Base-by-base conservation (phyloP, 23 red algal species). In the Gracilaria domingensis region DNA sequence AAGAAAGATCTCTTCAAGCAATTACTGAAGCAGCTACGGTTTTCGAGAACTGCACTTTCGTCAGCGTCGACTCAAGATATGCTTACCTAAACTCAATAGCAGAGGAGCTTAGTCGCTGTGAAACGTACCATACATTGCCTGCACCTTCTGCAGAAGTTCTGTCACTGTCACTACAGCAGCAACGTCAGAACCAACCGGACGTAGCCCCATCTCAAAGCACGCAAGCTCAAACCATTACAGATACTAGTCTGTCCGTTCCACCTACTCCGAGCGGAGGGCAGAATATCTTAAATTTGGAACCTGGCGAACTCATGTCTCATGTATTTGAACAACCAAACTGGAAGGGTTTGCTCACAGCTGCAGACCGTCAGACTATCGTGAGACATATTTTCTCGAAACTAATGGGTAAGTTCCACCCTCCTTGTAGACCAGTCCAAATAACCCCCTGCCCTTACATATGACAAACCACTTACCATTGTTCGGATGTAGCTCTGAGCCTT, bases 251-350 rank as follows among this genome's bases (percentile, higher is more conserved):
- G 23, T 20, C 40, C 20, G 42, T 77, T 51, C 72, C 72, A 77
- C 39, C 72, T 26, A 25, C 72, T 30, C 72, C 72, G n/a, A 26
- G 12, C 11, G 40, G 45, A 20, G 40, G 40, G 3, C 72, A 45
- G 40, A 51, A 77, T 51, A 51, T 49, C 38, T 30, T 51, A 23
- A 77, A 45, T 30, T 29, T 77, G 40, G 72, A 77, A 50, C 38
- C 38, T 26, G 42, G 45, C 42, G 72, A 49, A 12, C 40, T 77
- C 50, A 33, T 45, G 45, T 51, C 45, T 25, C n/a, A 14, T 12
- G 12, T 77, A 33, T 77, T 77, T 26, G 40, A 77, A 25, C 38
- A 77, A 49, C 72, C 72, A 11, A 45, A 77, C 72, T 77, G 72
- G 72, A 77, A 77, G 34, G 40, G 50, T n/a, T 50, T 77, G 26